Base-by-base conservation (phyloP, 306 rosid genomes). In the Quercus robur region DNA sequence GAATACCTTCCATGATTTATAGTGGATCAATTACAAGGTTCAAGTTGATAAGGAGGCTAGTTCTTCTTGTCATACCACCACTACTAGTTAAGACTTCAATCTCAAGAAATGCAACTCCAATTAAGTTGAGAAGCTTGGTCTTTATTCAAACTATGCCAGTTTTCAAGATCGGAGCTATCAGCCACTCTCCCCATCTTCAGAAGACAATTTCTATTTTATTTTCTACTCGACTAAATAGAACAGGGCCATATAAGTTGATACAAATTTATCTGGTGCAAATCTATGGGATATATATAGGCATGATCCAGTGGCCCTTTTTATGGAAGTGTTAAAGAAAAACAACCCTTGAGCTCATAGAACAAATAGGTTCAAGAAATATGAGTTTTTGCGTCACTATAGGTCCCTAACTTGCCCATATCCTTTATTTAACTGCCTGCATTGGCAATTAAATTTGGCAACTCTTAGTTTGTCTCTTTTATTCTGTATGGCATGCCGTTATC, bases 381-480 rank as follows among this genome's bases (percentile, higher is more conserved):
- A 14, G 57, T 25, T 55, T 52, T n/a, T 62, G 75, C 38, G 62
- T 46, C 59, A 9, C 30, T 71, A 26, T 68, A 59, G 55, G 56
- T 79, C 49, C 33, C 49, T 54, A 49, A 61, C 58, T 18, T 73
- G 75, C 64, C 71, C 30, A 52, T 67, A 80, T 70, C 31, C 33
- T 14, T 70, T 64, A 11, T 70, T n/a, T 7, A 14, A 71, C 21
- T 38, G 49, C 33, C 79, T 81, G 44, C 77, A 67, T 77, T 13
- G 56, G 76, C 56, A 57, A 58, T 52, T 66, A 54, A 74, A 57
- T 67, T 82, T 73, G 17, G 62, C 28, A 46, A 56, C 57, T 66
- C 23, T 81, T 72, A 55, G 57, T 80, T 41, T 46, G 18, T 19
- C 63, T 79, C 26, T 54, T 77, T 46, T 82, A 25, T 56, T 55